Evolutionary conservation across 257 asterid genomes (phyloP).

Genomic region (Salvia splendens): DNA sequence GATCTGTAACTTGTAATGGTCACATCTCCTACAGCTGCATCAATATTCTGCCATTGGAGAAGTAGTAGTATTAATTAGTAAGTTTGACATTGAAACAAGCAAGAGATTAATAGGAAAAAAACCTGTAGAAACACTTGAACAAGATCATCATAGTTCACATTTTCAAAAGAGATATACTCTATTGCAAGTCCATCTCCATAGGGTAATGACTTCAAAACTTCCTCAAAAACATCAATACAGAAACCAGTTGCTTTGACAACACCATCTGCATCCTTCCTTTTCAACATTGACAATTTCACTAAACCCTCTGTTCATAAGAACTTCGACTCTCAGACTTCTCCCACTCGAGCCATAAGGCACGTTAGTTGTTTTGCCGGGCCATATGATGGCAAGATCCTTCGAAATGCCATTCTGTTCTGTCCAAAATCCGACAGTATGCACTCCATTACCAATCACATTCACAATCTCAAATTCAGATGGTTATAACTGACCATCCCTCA

Average conservation of each 20-base stretch:
- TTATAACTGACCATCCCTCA: conserved; percentile 42
- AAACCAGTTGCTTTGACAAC: conserved; percentile 42
- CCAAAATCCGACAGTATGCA: not conserved
- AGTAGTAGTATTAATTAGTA: no score
- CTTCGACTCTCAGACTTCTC: conserved; percentile 42
- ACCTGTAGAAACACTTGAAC: no score
- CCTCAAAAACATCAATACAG: conserved; percentile 46
- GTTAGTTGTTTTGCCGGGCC: conserved; percentile 45
- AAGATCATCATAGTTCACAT: no score
- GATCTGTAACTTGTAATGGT: conserved; percentile 41
- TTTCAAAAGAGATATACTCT: conserved; percentile 28
- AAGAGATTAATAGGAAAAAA: no score
- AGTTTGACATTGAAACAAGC: no score
- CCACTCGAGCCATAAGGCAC: conserved; percentile 44
- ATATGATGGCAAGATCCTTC: not conserved
- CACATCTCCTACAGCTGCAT: conserved; percentile 48
- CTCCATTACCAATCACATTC: conserved; percentile 24
- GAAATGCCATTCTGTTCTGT: not conserved
- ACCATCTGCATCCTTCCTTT: conserved; percentile 36
- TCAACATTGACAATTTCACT: conserved; percentile 38
- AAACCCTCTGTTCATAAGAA: conserved; percentile 42
- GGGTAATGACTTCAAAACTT: conserved; percentile 40
- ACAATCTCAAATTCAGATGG: conserved; percentile 43
- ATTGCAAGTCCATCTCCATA: conserved; percentile 34
- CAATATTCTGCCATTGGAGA: conserved; percentile 8